Conservation (phyloP, 495 filamentous ascomycete species). For the Xylaria flabelliformis region DNA sequence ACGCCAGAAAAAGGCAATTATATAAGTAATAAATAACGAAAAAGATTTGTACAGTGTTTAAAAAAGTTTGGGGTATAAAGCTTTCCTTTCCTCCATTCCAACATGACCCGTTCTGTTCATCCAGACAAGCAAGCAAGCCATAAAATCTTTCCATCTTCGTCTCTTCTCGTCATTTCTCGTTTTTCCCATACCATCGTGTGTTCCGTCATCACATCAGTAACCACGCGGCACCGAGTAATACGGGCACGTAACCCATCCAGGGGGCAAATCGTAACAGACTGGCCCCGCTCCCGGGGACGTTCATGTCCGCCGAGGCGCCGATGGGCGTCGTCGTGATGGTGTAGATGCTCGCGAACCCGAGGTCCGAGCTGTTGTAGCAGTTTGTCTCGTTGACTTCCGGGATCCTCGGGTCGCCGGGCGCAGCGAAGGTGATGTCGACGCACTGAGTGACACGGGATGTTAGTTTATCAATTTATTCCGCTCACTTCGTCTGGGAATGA, state of each 20-base stretch:
- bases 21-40: background rate
- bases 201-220: conserved; percentile 3
- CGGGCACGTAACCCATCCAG: conserved; percentile 47
- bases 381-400: conserved; percentile 75
- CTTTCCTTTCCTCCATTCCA: conserved; percentile 2
- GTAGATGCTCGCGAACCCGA: conserved; percentile 79
- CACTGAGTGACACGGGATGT: conserved; percentile 62
- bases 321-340: conserved; percentile 55
- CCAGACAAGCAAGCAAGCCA: background rate
- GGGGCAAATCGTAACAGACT: conserved; percentile 25
- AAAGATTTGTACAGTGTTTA: conserved; percentile 6
- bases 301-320: conserved; percentile 41
- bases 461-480: conserved; percentile 27
- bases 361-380: conserved; percentile 81
- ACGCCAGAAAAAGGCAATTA: conserved; percentile 1
- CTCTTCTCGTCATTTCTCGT: background rate
- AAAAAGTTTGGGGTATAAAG: conserved; percentile 12
- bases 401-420: conserved; percentile 68
- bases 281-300: conserved; percentile 30
- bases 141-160: background rate
- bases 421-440: conserved; percentile 83
- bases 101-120: background rate
- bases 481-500: background rate
- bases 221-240: conserved; percentile 27
- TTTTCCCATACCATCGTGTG: background rate